phyloP scores from a whole-genome alignment of 2,329 filamentous ascomycete species.

The Neofusicoccum parvum region DNA sequence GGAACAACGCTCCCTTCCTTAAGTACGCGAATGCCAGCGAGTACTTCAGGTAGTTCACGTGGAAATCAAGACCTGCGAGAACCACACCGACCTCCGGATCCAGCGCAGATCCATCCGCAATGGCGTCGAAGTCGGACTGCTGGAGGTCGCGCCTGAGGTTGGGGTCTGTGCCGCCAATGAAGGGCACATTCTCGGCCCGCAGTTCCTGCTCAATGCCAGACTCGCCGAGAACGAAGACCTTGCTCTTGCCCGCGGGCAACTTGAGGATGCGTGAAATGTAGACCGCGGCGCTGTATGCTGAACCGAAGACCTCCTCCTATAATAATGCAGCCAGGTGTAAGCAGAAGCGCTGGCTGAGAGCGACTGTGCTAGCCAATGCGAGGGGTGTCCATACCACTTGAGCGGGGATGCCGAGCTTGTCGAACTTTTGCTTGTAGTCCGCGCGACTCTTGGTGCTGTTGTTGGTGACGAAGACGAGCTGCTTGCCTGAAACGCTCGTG shows the following conservation, averaged over 20 bases:
- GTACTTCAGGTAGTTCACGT: conserved; percentile 93
- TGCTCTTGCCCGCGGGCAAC: conserved; percentile 76
- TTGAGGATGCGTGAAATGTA: conserved; percentile 94
- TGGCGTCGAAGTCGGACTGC: conserved; percentile 75
- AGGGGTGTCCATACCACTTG: conserved; percentile 53
- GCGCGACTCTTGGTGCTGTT: conserved; percentile 95
- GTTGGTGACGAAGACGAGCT: conserved; percentile 94
- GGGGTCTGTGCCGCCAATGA: conserved; percentile 85
- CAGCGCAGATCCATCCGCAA: conserved; percentile 72
- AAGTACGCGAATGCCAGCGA: conserved; percentile 85
- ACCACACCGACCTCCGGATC: conserved; percentile 91
- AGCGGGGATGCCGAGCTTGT: conserved; percentile 75
- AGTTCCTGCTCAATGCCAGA: conserved; percentile 89
- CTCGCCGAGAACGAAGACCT: conserved; percentile 93
- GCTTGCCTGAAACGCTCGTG: conserved; percentile 66
- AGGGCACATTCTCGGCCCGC: conserved; percentile 73
- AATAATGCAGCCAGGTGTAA: neutral
- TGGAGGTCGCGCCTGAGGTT: conserved; percentile 75
- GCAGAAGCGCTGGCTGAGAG: neutral
- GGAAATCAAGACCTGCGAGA: conserved; percentile 87
- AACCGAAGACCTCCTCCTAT: conserved; percentile 91
- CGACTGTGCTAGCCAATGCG: conserved; percentile 13
- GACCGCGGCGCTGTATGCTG: conserved; percentile 90
- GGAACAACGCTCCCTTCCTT: conserved; percentile 76
- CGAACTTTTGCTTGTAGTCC: conserved; percentile 92